Conservation (phyloP, 495 filamentous ascomycete species). For the Neurospora tetraspora region DNA sequence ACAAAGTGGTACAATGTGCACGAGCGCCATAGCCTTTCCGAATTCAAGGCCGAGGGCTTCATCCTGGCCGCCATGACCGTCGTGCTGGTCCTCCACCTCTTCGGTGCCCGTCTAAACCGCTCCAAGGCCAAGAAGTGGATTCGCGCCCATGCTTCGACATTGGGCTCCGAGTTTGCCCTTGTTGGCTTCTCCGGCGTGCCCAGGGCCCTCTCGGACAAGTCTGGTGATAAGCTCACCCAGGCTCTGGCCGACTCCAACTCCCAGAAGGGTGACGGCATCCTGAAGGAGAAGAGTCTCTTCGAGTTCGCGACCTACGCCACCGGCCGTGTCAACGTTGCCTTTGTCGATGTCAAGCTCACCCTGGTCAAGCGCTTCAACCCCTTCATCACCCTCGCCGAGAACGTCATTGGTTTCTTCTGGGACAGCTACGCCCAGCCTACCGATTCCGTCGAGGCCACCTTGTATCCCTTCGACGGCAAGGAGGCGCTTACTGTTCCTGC, state of each 20-base stretch:
- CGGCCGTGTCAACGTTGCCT: slow-evolving; percentile 87
- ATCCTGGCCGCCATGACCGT: slow-evolving; percentile 65
- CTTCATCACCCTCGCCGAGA: slow-evolving; percentile 57
- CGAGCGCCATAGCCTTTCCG: slow-evolving; percentile 68
- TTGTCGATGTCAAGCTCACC: slow-evolving; percentile 72
- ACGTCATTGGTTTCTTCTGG: slow-evolving; percentile 62
- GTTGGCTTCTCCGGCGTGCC: slow-evolving; percentile 61
- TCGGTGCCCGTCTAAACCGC: slow-evolving; percentile 73
- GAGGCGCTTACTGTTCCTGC: slow-evolving; percentile 62
- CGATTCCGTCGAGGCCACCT: slow-evolving; percentile 62
- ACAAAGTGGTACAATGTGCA: slow-evolving; percentile 96
- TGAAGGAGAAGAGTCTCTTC: slow-evolving; percentile 75
- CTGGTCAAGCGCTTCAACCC: slow-evolving; percentile 90
- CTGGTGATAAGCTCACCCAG: slow-evolving; percentile 32
- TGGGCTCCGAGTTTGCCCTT: slow-evolving; percentile 77
- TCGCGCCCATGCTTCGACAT: slow-evolving; percentile 54
- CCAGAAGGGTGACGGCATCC: slow-evolving; percentile 42
- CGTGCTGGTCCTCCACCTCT: slow-evolving; percentile 68
- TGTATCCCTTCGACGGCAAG: slow-evolving; percentile 85
- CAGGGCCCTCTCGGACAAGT: slow-evolving; percentile 24
- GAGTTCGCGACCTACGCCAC: slow-evolving; percentile 89
- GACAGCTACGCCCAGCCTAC: slow-evolving; percentile 53
- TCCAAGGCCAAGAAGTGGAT: slow-evolving; percentile 74
- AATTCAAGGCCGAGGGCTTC: slow-evolving; percentile 82
- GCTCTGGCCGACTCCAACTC: slow-evolving; percentile 20